These are phyloP conservation scores for Polygonum maritimum DNA, from an alignment of 148 eudicot genomes.

Conservation along the genomic window DNA sequence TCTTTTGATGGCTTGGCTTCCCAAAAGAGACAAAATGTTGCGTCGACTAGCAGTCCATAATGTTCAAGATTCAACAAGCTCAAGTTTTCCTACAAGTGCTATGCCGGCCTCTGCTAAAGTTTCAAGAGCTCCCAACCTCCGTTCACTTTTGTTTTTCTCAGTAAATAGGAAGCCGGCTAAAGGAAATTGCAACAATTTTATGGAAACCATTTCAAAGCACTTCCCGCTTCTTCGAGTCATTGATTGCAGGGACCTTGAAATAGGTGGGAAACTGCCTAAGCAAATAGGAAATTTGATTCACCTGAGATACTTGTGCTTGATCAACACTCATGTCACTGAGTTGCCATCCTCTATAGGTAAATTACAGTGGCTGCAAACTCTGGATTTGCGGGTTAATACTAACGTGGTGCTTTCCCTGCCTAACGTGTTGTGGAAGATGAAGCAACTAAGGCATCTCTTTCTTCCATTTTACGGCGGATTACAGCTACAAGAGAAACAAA, in stretches of 20 bases:
- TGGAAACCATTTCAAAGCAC: neutral
- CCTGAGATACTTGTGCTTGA: neutral
- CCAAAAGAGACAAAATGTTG: neutral
- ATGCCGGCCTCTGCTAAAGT: neutral
- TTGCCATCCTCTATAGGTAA: neutral
- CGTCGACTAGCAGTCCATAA: neutral
- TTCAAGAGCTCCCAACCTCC: neutral
- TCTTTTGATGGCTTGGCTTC: neutral
- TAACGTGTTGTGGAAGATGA: neutral
- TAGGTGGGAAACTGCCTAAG: neutral
- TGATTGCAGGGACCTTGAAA: neutral
- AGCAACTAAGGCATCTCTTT: neutral
- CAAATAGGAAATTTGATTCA: neutral
- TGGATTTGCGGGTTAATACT: neutral
- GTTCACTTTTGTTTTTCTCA: neutral
- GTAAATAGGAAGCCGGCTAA: too few relatives aligned
- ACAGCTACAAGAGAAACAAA: too few relatives aligned
- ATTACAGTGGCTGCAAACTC: neutral
- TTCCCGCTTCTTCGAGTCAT: neutral
- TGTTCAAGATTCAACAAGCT: neutral
- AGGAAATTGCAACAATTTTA: neutral
- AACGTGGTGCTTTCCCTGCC: neutral
- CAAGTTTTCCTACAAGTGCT: neutral
- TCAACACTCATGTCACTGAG: neutral
- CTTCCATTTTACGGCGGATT: neutral